phyloP scores from a whole-genome alignment of 306 rosid species.

The Mimosa pudica region DNA sequence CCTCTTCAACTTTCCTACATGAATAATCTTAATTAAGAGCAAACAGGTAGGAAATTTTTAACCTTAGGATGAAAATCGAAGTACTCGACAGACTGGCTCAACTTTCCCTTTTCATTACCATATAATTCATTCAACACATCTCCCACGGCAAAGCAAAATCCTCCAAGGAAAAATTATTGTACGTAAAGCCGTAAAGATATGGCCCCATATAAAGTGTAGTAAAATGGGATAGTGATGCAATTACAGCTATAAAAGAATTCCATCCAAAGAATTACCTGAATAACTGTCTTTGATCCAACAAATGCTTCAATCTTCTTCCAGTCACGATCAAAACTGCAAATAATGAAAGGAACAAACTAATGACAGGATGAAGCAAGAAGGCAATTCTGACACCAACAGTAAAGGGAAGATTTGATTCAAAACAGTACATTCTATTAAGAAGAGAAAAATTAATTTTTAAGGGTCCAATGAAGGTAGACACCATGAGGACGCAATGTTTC shows the following conservation, averaged over 20 bases:
- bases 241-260: not conserved
- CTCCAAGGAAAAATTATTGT: slow-evolving; percentile 2
- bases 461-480: slow-evolving; percentile 1
- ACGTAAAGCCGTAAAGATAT: not conserved
- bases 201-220: not conserved
- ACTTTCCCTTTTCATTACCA: not conserved
- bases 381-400: not conserved
- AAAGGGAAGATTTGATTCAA: slow-evolving; percentile 14
- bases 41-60: not conserved
- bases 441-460: not conserved
- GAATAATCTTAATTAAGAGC: not conserved
- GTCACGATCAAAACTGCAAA: slow-evolving; percentile 90
- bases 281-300: slow-evolving; percentile 92
- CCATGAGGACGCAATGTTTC: slow-evolving; percentile 17
- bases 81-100: not conserved
- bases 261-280: slow-evolving; percentile 65
- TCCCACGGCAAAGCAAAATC: not conserved
- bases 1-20: not conserved
- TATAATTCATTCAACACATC: not conserved
- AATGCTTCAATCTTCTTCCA: slow-evolving; percentile 99
- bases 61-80: not conserved
- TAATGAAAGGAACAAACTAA: slow-evolving; percentile 21
- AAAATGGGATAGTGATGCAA: not conserved
- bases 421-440: not conserved
- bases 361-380: slow-evolving; percentile 26